Percentiles rank a stretch among this genome's conserved stretches.
Conservation (phyloP, 371 early-diverging fungal genomes). For the Mucor circinelloides region DNA sequence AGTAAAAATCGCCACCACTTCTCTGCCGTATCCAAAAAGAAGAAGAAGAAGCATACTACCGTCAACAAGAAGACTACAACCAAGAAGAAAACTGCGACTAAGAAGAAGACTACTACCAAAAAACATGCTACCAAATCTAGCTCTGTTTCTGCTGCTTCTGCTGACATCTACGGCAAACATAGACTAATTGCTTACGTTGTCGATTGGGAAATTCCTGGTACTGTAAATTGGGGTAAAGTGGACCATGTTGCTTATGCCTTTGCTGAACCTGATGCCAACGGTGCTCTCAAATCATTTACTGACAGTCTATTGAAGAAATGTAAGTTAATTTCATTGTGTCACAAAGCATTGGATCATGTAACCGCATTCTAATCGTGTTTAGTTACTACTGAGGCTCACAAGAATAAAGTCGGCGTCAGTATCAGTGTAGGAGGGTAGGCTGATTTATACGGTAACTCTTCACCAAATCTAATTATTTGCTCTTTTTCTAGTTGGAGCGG, state of each 20-base stretch:
- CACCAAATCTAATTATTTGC: background rate
- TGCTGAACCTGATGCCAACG: slow-evolving; percentile 36
- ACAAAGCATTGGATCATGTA: slow-evolving; percentile 7
- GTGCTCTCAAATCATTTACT: slow-evolving; percentile 27
- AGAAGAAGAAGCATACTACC: background rate
- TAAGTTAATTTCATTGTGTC: slow-evolving; percentile 7
- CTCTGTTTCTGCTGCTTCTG: background rate
- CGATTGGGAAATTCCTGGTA: slow-evolving; percentile 46
- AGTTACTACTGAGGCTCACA: slow-evolving; percentile 47
- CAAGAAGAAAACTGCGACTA: background rate
- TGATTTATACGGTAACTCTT: no score
- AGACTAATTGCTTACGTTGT: slow-evolving; percentile 36
- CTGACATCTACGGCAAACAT: slow-evolving; percentile 12
- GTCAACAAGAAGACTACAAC: background rate
- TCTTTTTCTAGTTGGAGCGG: slow-evolving; percentile 42
- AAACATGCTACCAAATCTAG: background rate
- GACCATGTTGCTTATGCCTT: slow-evolving; percentile 49
- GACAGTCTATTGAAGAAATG: slow-evolving; percentile 4
- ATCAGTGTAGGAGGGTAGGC: slow-evolving; percentile 48
- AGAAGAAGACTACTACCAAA: background rate
- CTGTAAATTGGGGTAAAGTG: slow-evolving; percentile 37
- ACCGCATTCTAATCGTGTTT: background rate
- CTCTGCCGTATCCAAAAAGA: background rate
- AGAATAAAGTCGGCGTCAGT: slow-evolving; percentile 35
- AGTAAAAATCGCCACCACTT: background rate